Conservation (phyloP, 2,329 filamentous ascomycete species). For the Knufia petricola region DNA sequence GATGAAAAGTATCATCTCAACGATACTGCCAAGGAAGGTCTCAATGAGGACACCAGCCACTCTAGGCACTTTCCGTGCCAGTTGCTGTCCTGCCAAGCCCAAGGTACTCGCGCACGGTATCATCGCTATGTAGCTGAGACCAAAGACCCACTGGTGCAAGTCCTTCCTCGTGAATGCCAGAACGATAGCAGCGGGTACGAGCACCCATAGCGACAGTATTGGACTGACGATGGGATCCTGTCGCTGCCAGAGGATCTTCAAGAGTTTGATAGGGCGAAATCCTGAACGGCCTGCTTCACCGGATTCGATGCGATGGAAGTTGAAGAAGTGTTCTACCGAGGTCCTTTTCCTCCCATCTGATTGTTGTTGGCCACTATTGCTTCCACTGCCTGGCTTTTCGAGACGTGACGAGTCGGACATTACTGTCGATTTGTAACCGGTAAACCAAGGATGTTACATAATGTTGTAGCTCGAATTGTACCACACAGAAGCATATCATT, state of each 20-base stretch:
- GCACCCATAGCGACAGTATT: slow-evolving; percentile 64
- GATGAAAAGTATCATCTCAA: slow-evolving; percentile 76
- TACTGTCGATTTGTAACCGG: too few relatives aligned
- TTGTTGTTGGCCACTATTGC: too few relatives aligned
- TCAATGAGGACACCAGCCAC: slow-evolving; percentile 45
- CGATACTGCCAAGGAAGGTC: slow-evolving; percentile 56
- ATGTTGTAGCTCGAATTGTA: too few relatives aligned
- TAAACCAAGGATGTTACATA: too few relatives aligned
- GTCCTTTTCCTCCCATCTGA: too few relatives aligned
- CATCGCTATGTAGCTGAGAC: slow-evolving; percentile 65
- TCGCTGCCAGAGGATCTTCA: slow-evolving; percentile 54
- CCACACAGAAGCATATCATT: too few relatives aligned
- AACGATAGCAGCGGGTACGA: slow-evolving; percentile 60
- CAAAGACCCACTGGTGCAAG: slow-evolving; percentile 52
- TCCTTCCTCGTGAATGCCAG: slow-evolving; percentile 47
- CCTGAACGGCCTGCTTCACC: slow-evolving; percentile 61
- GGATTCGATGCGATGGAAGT: slow-evolving; percentile 26
- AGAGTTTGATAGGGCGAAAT: slow-evolving; percentile 53
- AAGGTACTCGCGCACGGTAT: slow-evolving; percentile 64
- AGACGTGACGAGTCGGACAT: too few relatives aligned
- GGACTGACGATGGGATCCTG: slow-evolving; percentile 52
- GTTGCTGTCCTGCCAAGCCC: slow-evolving; percentile 61
- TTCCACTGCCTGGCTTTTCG: too few relatives aligned
- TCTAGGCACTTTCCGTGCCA: slow-evolving; percentile 64
- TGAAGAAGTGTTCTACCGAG: background rate